Evolutionary conservation across 192 early-diverging fungal genomes (phyloP), one percentile per base, ranked within the genome.

Genomic region (Allomyces macrogynus): DNA sequence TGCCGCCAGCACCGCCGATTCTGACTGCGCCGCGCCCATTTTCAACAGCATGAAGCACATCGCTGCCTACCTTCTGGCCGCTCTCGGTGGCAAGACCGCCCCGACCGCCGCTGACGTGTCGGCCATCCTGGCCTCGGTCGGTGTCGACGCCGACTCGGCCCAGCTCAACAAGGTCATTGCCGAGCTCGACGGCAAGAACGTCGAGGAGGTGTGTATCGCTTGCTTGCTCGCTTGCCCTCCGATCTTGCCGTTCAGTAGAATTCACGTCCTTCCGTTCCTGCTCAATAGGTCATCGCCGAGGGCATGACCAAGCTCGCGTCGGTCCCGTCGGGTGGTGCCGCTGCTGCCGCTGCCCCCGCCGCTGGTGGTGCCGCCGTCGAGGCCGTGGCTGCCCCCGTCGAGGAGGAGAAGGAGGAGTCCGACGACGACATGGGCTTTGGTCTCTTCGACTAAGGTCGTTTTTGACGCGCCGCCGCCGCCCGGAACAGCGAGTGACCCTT

Each of bases 341-440:
- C 76, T 72, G 72, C 82, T 60, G 77, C 73, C 69, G 81, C 76
- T 63, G 80, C 80, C 66, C 87, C 80, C 67, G 87, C 79, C 67
- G 83, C 71, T 64, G 85, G 69, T 69, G 84, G 76, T 76, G 77
- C 78, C 68, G 84, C 78, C 67, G 86, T 80, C 64, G 85, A 73
- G 63, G 82, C 72, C 32, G 80, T 67, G 63, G 66, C 74, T 68
- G 72, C 77, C 69, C 64, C 64, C 23, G 77, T 67, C 20, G 86
- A 87, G 77, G 86, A 88, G 71, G 80, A 86, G 71, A 87, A 90
- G 82, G 89, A 88, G 80, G 89, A 90, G 77, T 84, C 80, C 69
- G 87, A 93, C 71, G 92, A 97, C 78, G 88, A 89, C 72, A 94
- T 94, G 91, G 91, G 89, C 72, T 89, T 94, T 78, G 91, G 91